Percentiles rank a stretch among this genome's conserved stretches.
Evolutionary conservation across 352 stramenopile species (phyloP).

Genomic region (Pythium monospermum): DNA sequence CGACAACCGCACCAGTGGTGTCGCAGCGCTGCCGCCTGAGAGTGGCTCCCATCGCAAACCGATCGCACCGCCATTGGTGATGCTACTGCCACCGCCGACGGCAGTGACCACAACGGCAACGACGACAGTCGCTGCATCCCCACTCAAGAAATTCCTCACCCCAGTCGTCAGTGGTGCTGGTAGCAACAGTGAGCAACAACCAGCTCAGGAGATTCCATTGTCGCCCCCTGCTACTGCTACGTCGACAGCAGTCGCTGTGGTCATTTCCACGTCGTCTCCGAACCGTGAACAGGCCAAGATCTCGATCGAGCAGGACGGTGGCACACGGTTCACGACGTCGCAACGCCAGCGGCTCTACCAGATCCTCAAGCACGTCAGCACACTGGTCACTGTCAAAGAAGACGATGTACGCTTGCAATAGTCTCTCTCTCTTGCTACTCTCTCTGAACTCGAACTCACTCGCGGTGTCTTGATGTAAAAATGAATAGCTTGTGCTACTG

Average conservation of each 20-base stretch:
- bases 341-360: conserved; percentile 58
- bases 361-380: conserved; percentile 53
- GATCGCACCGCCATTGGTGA: conserved; percentile 5
- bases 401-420: conserved; percentile 35
- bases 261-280: conserved; percentile 20
- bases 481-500: conserved; percentile 41
- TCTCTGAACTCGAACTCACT: neutral
- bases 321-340: conserved; percentile 36
- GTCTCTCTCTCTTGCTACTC: neutral
- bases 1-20: no score
- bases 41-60: conserved; percentile 8
- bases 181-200: neutral
- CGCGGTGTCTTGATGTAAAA: neutral
- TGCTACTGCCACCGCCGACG: no score
- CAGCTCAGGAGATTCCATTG: neutral
- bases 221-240: neutral
- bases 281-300: conserved; percentile 51
- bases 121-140: no score
- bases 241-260: conserved; percentile 7
- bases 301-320: conserved; percentile 33
- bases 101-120: no score
- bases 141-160: conserved; percentile 7
- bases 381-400: conserved; percentile 40
- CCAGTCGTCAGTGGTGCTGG: neutral
- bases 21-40: neutral